Base-by-base conservation (phyloP, 2,329 filamentous ascomycete genomes). In the Byssoonygena ceratinophila region DNA sequence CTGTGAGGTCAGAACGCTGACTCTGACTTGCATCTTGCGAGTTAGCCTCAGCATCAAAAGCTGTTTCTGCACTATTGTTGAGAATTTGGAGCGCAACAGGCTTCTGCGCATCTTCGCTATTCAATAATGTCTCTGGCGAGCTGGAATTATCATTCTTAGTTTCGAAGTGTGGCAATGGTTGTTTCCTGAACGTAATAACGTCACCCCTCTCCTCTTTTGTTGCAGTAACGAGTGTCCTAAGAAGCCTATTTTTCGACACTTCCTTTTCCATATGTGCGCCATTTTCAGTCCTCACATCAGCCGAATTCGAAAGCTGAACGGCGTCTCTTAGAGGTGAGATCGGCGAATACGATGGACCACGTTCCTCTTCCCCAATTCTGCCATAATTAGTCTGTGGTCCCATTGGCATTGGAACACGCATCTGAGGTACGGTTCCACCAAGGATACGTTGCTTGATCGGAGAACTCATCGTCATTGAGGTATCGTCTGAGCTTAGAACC, bases 321-420 rank as follows among this genome's bases (percentile, higher is more conserved):
- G 4, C 18, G 20, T 7, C 22, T 5, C 20, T 16, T 27, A 23
- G n/a, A 22, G 34, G 40, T 12, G 51, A 51, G 43, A 51, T 51
- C 8, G 46, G 46, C 12, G 46, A 51, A 31, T 55, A 53, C n/a
- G 45, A 40, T 18, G 54, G 51, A 7, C 51, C 46, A 16, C 36
- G 40, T 22, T 52, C 14, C 8, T 40, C n/a, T 23, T 53, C 27
- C 6, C 46, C 46, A n/a, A 14, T 11, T 44, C 41, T 22, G 8
- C 3, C 18, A 32, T 50, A 16, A 16, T 2, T 25, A 14, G 8
- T 6, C 9, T 34, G 18, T 16, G 9, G 4, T n/a, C 8, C 11
- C 12, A 23, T 31, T 18, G 23, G 29, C 3, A 7, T 34, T 11
- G 27, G 4, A 14, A 27, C 4, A 6, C 3, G 20, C 11, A 32